Evolutionary conservation across 2,329 filamentous ascomycete species (phyloP), one percentile per base, ranked within the genome.

Genomic region (Arthrobotrys sphaeroides): DNA sequence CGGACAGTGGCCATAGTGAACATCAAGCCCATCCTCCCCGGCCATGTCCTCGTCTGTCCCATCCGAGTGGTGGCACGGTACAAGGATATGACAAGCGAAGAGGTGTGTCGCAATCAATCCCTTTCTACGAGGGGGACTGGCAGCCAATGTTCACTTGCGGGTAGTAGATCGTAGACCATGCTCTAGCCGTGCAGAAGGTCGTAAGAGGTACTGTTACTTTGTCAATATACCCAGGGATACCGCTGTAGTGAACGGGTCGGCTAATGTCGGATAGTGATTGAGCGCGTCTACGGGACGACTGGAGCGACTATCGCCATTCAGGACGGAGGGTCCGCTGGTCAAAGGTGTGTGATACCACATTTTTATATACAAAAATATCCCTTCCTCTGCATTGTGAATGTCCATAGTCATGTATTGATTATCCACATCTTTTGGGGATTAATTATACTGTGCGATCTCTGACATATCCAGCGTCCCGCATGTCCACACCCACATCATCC

Each of bases 261-360:
- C 38, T 51, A 6, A 55, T 16, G 13, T 45, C 16, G 40, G n/a
- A 72, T 49, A 40, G 72, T 69, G 6, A 55, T 78, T 5, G 84
- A 87, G 80, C 84, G 85, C 28, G 82, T 89, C 77, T 86, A 87
- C 81, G 81, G 86, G 33, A 90, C 89, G 4, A 89, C 91, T 7
- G 91, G 92, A 73, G 90, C 98, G 84, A 98, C 97, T 81, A 90
- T 99, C 57, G 94, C 94, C 0, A 87, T 99, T n/a, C 95, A 99
- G 82, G 95, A 99, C 82, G 95, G 95, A 18, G 84, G 86, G 31
- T 92, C 93, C 73, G 93, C 95, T 0, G 95, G 95, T 0, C 95
- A 99, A 86, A 97, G 93, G 69, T 79, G 65, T 28, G 33, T 55
- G 33, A 20, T 38, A 2, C 5, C 33, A 31, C n/a, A 28, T 42